phyloP scores from a whole-genome alignment of 305 asterid genomes.

The Striga hermonthica region DNA sequence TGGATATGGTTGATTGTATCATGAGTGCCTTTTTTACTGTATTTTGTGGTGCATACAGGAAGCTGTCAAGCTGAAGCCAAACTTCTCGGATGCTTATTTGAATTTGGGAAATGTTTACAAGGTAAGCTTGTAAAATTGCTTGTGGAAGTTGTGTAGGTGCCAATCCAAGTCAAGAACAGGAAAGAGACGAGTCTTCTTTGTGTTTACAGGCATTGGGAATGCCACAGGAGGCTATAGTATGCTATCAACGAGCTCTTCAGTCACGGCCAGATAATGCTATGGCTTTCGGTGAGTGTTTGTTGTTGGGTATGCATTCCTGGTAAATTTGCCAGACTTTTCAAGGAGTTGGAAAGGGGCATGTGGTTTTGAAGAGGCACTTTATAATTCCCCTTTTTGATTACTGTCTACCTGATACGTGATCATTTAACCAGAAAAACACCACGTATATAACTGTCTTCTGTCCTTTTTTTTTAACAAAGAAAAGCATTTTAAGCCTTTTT shows the following conservation, averaged over 20 bases:
- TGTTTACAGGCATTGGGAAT: constrained; percentile 89
- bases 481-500: too few species aligned
- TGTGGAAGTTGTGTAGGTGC: constrained; percentile 47
- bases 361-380: not conserved
- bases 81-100: constrained; percentile 84
- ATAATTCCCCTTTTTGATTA: constrained; percentile 5
- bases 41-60: constrained; percentile 54
- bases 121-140: constrained; percentile 57
- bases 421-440: not conserved
- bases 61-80: constrained; percentile 95
- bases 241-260: constrained; percentile 92
- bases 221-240: constrained; percentile 87
- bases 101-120: constrained; percentile 96
- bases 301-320: constrained; percentile 18
- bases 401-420: not conserved
- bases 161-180: constrained; percentile 45
- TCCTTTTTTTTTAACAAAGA: too few species aligned
- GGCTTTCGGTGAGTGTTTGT: constrained; percentile 79
- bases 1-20: constrained; percentile 23
- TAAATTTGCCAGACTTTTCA: constrained; percentile 8
- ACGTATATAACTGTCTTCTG: too few species aligned
- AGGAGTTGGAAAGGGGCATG: constrained; percentile 1
- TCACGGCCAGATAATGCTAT: constrained; percentile 86
- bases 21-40: constrained; percentile 22
- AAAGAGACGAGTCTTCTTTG: constrained; percentile 55